phyloP scores from a whole-genome alignment of 495 filamentous ascomycete genomes.

The Talaromyces stipitatus region DNA sequence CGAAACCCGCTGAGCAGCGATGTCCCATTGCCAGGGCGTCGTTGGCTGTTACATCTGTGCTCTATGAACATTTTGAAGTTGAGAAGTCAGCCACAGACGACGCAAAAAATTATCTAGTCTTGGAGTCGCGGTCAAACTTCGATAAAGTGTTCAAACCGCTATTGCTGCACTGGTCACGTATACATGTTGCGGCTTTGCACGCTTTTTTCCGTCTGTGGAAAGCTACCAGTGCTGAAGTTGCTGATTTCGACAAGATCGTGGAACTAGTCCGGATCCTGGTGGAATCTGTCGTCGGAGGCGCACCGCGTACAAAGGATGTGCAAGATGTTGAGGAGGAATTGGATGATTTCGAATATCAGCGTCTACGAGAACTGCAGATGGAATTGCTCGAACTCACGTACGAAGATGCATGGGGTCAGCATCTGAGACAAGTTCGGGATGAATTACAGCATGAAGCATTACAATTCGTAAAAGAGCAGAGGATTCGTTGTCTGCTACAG shows the following conservation, averaged over 20 bases:
- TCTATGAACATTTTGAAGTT: constrained; percentile 95
- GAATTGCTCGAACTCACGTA: constrained; percentile 84
- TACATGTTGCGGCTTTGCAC: constrained; percentile 86
- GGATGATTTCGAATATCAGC: constrained; percentile 67
- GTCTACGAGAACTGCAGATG: constrained; percentile 87
- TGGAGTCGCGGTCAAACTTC: constrained; percentile 71
- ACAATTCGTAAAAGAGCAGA: constrained; percentile 94
- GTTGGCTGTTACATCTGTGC: constrained; percentile 74
- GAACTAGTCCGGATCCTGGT: constrained; percentile 87
- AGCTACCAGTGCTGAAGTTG: constrained; percentile 67
- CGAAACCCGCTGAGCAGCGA: constrained; percentile 58
- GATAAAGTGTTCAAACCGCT: constrained; percentile 85
- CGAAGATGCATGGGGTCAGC: constrained; percentile 89
- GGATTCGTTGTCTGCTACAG: constrained; percentile 82
- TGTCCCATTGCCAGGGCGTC: constrained; percentile 88
- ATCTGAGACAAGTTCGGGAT: constrained; percentile 84
- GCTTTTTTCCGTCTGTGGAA: constrained; percentile 93
- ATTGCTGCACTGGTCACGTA: constrained; percentile 86
- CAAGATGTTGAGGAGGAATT: constrained; percentile 85
- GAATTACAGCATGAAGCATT: constrained; percentile 86
- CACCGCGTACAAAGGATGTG: constrained; percentile 76
- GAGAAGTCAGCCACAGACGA: constrained; percentile 82
- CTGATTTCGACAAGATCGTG: constrained; percentile 88
- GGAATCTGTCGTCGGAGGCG: constrained; percentile 82
- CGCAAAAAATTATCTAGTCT: constrained; percentile 61